phyloP scores from a whole-genome alignment of 352 stramenopile genomes.

The Phytophthora hibernalis region DNA sequence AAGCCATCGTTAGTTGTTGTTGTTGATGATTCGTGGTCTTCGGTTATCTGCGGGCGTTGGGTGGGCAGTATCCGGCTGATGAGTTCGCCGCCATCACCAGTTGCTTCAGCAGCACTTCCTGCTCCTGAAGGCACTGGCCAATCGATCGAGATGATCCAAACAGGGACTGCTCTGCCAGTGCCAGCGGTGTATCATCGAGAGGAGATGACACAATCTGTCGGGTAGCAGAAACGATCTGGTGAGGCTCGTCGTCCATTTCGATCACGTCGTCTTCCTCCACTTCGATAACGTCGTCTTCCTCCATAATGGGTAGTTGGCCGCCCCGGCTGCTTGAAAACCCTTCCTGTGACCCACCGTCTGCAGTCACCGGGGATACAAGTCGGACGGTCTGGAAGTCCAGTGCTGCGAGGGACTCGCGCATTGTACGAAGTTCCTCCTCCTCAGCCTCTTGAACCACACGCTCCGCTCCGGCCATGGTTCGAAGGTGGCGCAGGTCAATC shows the following conservation, averaged over 20 bases:
- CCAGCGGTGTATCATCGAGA: constrained; percentile 23
- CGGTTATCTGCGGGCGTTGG: constrained; percentile 23
- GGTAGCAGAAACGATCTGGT: constrained; percentile 32
- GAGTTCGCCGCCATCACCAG: constrained; percentile 48
- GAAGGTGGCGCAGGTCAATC: constrained; percentile 47
- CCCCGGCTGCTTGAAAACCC: constrained; percentile 29
- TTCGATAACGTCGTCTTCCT: constrained; percentile 22
- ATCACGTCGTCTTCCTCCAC: constrained; percentile 17
- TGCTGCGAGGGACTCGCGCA: constrained; percentile 41
- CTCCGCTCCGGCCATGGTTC: constrained; percentile 44
- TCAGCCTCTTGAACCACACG: constrained; percentile 43
- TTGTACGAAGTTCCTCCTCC: constrained; percentile 40
- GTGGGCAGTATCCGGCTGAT: constrained; percentile 37
- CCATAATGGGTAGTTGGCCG: constrained; percentile 33
- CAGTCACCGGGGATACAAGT: constrained; percentile 24
- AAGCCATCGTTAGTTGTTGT: constrained; percentile 34
- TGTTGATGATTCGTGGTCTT: constrained; percentile 13
- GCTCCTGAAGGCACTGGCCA: constrained; percentile 45
- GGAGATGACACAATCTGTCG: constrained; percentile 46
- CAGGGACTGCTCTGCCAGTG: constrained; percentile 30
- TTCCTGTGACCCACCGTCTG: constrained; percentile 8
- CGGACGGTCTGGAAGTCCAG: constrained; percentile 38
- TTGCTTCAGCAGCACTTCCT: constrained; percentile 42
- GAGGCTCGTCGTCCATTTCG: constrained; percentile 6
- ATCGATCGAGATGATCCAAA: constrained; percentile 37